Conservation (phyloP, 129 eudicot species). For the Rutidosis leptorrhynchoides region DNA sequence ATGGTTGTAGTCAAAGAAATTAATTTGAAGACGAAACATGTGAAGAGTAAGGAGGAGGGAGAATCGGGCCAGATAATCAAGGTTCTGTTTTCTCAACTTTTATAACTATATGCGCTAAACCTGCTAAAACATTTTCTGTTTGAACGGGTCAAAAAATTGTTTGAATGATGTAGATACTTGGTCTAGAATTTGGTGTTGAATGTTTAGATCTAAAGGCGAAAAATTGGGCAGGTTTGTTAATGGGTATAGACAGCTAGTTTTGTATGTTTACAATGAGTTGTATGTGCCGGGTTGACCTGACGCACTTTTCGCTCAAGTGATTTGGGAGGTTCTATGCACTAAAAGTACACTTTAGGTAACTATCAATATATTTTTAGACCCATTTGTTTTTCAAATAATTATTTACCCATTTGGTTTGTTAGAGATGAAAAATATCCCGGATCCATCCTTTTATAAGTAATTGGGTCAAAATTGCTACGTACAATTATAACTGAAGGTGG, state of each 20-base stretch:
- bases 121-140: not conserved
- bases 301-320: not conserved
- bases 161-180: not conserved
- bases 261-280: not conserved
- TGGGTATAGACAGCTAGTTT: not conserved
- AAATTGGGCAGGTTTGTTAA: not conserved
- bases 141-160: not conserved
- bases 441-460: no score
- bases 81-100: conserved; percentile 41
- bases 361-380: not conserved
- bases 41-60: conserved; percentile 75
- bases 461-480: not conserved
- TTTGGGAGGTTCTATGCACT: not conserved
- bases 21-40: conserved; percentile 91
- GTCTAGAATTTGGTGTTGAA: not conserved
- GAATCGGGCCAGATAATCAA: conserved; percentile 84
- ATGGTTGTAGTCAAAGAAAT: conserved; percentile 60
- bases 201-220: not conserved
- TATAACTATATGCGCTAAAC: not conserved
- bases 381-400: not conserved
- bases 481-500: not conserved
- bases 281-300: not conserved
- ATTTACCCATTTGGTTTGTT: not conserved
- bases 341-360: not conserved
- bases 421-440: not conserved